Conservation (phyloP, 2,329 filamentous ascomycete genomes). For the Penicillium brasilianum region DNA sequence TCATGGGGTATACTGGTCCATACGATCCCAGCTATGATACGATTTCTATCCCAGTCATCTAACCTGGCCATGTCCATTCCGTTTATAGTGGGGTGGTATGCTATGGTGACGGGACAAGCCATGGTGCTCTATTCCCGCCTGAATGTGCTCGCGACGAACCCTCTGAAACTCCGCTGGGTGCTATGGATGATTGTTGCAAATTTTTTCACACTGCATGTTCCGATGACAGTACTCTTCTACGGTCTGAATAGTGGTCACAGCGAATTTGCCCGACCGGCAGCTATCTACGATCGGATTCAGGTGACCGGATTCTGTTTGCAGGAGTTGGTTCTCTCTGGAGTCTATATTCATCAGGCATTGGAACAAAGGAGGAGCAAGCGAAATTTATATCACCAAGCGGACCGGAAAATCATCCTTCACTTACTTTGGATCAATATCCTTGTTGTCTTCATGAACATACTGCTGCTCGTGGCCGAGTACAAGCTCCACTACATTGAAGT, state of each 20-base stretch:
- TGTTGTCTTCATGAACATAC: neutral
- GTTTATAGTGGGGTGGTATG: too few relatives aligned
- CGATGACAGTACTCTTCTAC: conserved; percentile 7
- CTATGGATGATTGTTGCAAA: conserved; percentile 9
- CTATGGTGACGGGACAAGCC: too few relatives aligned
- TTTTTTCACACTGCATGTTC: conserved; percentile 4
- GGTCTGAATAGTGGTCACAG: too few relatives aligned
- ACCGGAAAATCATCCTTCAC: neutral
- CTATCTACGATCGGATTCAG: too few relatives aligned
- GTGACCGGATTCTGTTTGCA: conserved; percentile 1
- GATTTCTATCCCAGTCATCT: neutral
- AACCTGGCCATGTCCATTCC: too few relatives aligned
- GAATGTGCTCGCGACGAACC: neutral
- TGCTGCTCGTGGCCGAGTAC: conserved; percentile 1
- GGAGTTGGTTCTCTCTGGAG: neutral
- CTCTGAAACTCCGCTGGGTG: conserved; percentile 1
- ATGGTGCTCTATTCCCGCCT: too few relatives aligned
- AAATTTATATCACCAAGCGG: neutral
- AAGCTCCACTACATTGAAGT: neutral
- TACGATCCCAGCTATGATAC: conserved; percentile 33
- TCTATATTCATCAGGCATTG: neutral
- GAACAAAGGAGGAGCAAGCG: neutral
- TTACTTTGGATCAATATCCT: neutral
- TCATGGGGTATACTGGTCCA: conserved; percentile 44
- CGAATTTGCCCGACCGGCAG: too few relatives aligned